Conservation (phyloP, 2,329 filamentous ascomycete species). For the Pseudodiploospora longispora region DNA sequence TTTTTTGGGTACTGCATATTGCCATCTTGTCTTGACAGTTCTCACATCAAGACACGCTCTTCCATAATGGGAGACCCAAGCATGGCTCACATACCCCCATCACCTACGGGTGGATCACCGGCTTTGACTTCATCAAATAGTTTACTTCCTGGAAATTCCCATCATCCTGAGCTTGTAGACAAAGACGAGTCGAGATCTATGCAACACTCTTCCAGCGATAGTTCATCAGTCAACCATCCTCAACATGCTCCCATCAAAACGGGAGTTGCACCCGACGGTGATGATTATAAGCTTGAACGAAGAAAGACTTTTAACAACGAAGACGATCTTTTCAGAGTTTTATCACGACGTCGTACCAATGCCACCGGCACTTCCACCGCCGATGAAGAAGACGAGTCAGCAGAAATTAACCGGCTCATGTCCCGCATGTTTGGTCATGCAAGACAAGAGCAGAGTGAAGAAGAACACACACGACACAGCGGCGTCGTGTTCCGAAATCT, state of each 20-base stretch:
- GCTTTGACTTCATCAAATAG: too few species aligned
- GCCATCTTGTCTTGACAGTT: too few species aligned
- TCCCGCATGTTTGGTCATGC: conserved; percentile 63
- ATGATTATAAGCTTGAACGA: conserved; percentile 14
- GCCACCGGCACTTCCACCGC: conserved; percentile 15
- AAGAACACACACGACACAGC: conserved; percentile 60
- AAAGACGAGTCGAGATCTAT: too few species aligned
- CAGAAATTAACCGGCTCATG: conserved; percentile 54
- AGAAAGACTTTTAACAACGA: conserved; percentile 29
- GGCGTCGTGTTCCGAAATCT: conserved; percentile 64
- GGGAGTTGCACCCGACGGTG: conserved; percentile 3
- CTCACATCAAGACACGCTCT: too few species aligned
- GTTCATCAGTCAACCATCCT: not conserved
- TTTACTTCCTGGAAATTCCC: too few species aligned
- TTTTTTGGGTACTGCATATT: too few species aligned
- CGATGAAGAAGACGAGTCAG: conserved; percentile 33
- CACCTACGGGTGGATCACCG: too few species aligned
- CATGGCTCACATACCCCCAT: too few species aligned
- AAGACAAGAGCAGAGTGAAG: conserved; percentile 57
- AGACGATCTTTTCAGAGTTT: conserved; percentile 41
- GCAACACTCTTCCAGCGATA: not conserved
- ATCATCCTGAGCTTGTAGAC: too few species aligned
- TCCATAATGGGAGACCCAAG: too few species aligned
- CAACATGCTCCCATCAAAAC: conserved; percentile 21
- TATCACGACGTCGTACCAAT: conserved; percentile 41